Conservation (phyloP, 768 basidiomycete genomes). For the Suillus placidus region DNA sequence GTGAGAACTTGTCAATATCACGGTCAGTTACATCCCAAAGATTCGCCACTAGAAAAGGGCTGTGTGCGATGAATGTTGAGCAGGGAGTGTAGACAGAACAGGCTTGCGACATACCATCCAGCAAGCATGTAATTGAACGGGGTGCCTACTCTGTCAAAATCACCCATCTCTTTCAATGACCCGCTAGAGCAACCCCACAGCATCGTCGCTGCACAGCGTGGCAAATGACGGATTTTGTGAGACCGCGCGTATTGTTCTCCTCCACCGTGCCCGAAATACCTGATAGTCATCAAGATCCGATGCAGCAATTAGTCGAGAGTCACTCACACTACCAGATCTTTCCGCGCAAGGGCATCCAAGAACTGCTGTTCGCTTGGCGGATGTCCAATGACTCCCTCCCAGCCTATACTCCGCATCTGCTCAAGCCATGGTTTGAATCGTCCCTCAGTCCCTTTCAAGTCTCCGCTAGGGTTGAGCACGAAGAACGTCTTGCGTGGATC, state of each 20-base stretch:
- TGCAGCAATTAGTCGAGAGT: background rate
- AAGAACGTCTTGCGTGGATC: conserved; percentile 76
- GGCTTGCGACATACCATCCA: conserved; percentile 72
- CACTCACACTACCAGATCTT: conserved; percentile 90
- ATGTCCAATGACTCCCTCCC: conserved; percentile 80
- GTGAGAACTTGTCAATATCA: conserved; percentile 93
- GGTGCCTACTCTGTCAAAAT: conserved; percentile 90
- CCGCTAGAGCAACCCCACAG: conserved; percentile 99
- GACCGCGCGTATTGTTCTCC: conserved; percentile 94
- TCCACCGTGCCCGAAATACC: conserved; percentile 97
- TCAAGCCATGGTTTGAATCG: conserved; percentile 80
- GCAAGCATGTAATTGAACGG: conserved; percentile 96
- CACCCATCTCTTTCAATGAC: conserved; percentile 83
- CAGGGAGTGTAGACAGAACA: background rate
- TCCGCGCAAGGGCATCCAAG: conserved; percentile 63
- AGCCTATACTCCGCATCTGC: conserved; percentile 72
- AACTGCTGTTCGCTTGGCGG: conserved; percentile 86
- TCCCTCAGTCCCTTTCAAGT: conserved; percentile 80
- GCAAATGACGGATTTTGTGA: conserved; percentile 78
- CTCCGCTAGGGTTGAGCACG: conserved; percentile 91
- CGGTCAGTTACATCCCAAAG: conserved; percentile 98
- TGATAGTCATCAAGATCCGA: conserved; percentile 34
- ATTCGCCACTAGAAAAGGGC: conserved; percentile 92
- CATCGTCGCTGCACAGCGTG: conserved; percentile 91
- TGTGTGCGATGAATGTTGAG: conserved; percentile 31